Base-by-base conservation (phyloP, 441 rosid genomes). In the Breynia disticha region DNA sequence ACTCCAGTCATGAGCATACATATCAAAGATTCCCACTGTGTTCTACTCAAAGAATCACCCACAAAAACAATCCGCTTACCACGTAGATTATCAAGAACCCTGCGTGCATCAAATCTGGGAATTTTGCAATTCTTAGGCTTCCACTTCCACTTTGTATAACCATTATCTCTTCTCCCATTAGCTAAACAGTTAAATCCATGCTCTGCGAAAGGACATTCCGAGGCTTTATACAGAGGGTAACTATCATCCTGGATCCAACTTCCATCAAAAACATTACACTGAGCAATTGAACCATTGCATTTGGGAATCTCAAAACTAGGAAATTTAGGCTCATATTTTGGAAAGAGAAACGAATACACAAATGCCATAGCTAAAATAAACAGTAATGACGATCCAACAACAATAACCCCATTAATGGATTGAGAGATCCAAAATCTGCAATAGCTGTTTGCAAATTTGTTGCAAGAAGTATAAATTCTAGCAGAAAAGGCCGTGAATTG, bases 1-100 rank as follows among this genome's bases (percentile, higher is more conserved):
- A 84, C 83, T 20, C 84, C 94, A 0, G 65, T 75, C 94, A 82
- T 75, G 54, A 84, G 84, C 72, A 84, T 51, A 62, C 94, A 84
- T 56, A 82, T 73, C 67, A 76, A 61, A 19, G 88, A 82, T 62
- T 82, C 83, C 88, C 88, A 83, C 56, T 80, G 89, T 6, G 86
- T 81, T 67, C 88, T 66, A 62, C 88, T 74, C 75, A 84, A 59
- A 3, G 94, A 84, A 68, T 84, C 88, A 1, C 94, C 86, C 6
- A 78, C 82, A 65, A 84, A 84, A 60, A 78, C 83, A 56, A 84
- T 50, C 20, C 89, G 72, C 48, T 84, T 80, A 55, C 89, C 84
- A 0, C 80, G 76, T 42, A 82, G 77, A 55, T 70, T 69, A 55
- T 76, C 67, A 19, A 84, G 84, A 52, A 73, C 59, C 52, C 47